Evolutionary conservation across 139 green algal species (phyloP), one percentile per base, ranked within the genome.

Genomic region (Trebouxia sp.): DNA sequence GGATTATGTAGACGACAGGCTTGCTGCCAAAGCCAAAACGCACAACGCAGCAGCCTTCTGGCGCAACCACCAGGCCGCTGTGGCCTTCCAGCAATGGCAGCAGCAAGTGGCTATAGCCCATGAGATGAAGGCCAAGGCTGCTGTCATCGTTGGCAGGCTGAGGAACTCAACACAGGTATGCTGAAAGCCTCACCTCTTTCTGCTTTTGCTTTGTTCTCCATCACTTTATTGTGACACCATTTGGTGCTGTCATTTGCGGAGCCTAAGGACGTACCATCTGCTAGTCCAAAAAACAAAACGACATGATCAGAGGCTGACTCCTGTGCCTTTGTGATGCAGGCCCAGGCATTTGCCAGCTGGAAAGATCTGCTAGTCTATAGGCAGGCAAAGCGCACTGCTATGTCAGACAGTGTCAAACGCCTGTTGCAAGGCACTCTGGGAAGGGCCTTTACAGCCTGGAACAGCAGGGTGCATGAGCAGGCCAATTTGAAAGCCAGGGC

Each of bases 381-480:
- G 0, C 45, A 47, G 32, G 47, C 42, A 7, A 79, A 79, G 74
- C 42, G 32, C 10, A 22, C 2, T 79, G 74, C 47, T n/a, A 12
- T 79, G 74, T 17, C 15, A 47, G 74, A 62, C 15, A 66, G 74
- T n/a, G 14, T 79, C 11, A 8, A 12, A 12, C 42, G 30, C 42
- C 17, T 79, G 12, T 12, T 62, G 74, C 30, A 45, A 42, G 74
- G 45, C 45, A 55, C 22, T 11, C 11, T 79, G 28, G 74, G 42
- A 6, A 28, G 74, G 11, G 74, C 74, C 43, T 79, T 79, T 79
- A n/a, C 74, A 30, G 42, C 47, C 42, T 79, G 74, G 74, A 30
- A 24, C 1, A 39, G 15, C 12, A 26, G 24, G 4, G 74, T 65
- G 45, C 42, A 20, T 26, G 30, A 42, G 20, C 42, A 65, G 20